Conservation (phyloP, 2,329 filamentous ascomycete species). For the Alternaria angustiovoidea region DNA sequence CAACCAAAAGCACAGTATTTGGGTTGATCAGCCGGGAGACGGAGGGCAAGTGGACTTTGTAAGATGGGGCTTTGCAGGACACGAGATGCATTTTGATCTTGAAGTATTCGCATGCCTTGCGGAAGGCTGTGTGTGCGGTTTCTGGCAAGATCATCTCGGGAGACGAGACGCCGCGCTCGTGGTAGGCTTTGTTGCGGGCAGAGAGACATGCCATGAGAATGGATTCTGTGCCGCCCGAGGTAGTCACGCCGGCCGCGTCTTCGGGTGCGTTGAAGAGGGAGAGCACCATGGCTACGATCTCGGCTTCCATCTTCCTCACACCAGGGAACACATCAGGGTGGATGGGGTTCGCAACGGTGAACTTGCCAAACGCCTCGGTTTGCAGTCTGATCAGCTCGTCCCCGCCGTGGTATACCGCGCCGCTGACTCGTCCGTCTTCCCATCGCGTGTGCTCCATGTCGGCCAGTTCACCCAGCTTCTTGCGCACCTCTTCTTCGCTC, state of each 20-base stretch:
- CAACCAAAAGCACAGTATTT: conserved; percentile 93
- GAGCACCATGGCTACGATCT: conserved; percentile 95
- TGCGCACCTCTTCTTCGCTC: conserved; percentile 77
- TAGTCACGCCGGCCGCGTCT: conserved; percentile 87
- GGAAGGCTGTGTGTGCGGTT: conserved; percentile 95
- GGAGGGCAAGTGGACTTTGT: conserved; percentile 81
- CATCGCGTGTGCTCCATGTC: conserved; percentile 93
- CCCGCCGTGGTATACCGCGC: conserved; percentile 95
- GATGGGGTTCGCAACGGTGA: conserved; percentile 94
- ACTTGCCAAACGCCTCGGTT: conserved; percentile 90
- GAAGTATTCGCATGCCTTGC: conserved; percentile 94
- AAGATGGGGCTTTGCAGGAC: conserved; percentile 80
- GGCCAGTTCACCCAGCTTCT: conserved; percentile 79
- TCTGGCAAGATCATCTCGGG: conserved; percentile 98
- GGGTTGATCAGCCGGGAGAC: conserved; percentile 88
- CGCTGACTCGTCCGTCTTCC: conserved; percentile 95
- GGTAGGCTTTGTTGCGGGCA: conserved; percentile 86
- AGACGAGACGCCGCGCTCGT: conserved; percentile 85
- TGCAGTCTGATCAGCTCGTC: conserved; percentile 82
- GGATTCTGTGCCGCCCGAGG: conserved; percentile 92
- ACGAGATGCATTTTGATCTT: conserved; percentile 94
- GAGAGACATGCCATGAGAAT: conserved; percentile 95
- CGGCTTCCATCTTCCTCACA: conserved; percentile 98
- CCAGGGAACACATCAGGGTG: conserved; percentile 98
- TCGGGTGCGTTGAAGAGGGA: conserved; percentile 87